phyloP scores from a whole-genome alignment of 495 filamentous ascomycete species.

The Tuber microsphaerosporum region DNA sequence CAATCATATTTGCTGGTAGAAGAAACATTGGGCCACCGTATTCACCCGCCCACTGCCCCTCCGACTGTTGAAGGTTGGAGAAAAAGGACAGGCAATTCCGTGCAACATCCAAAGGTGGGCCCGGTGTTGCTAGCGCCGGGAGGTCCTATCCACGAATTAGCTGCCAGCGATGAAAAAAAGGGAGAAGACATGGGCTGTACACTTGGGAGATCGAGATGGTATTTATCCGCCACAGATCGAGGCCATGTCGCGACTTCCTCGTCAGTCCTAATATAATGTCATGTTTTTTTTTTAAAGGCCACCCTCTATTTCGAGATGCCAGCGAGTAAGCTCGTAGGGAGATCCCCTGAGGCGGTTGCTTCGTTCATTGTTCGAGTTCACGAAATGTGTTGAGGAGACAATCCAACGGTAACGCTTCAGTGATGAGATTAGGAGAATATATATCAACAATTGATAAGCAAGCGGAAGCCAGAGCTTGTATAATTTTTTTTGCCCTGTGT shows the following conservation, averaged over 20 bases:
- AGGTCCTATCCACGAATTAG: slow-evolving; percentile 52
- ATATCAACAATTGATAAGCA: background rate
- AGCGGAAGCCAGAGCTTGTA: background rate
- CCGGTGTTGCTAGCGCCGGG: slow-evolving; percentile 61
- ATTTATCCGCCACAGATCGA: slow-evolving; percentile 75
- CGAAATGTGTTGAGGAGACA: background rate
- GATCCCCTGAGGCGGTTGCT: background rate
- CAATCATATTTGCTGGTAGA: slow-evolving; percentile 72
- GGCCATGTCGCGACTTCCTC: slow-evolving; percentile 71
- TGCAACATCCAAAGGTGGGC: slow-evolving; percentile 66
- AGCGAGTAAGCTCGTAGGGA: slow-evolving; percentile 57
- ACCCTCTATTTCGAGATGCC: slow-evolving; percentile 74
- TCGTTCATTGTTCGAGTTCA: slow-evolving; percentile 11
- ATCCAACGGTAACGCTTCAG: background rate
- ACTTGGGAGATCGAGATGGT: slow-evolving; percentile 65
- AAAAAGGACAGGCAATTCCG: slow-evolving; percentile 84
- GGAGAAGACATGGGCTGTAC: slow-evolving; percentile 42
- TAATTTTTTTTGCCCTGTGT: background rate
- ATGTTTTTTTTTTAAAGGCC: slow-evolving; percentile 86
- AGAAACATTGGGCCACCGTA: slow-evolving; percentile 85
- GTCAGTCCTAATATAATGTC: slow-evolving; percentile 82
- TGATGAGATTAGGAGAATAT: background rate
- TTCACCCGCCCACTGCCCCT: slow-evolving; percentile 93
- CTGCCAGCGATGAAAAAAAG: slow-evolving; percentile 2
- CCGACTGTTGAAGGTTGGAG: slow-evolving; percentile 75